These are phyloP conservation scores for Debaryomyces coudertii DNA, from an alignment of 1,139 yeast genomes.

Conservation along the genomic window DNA sequence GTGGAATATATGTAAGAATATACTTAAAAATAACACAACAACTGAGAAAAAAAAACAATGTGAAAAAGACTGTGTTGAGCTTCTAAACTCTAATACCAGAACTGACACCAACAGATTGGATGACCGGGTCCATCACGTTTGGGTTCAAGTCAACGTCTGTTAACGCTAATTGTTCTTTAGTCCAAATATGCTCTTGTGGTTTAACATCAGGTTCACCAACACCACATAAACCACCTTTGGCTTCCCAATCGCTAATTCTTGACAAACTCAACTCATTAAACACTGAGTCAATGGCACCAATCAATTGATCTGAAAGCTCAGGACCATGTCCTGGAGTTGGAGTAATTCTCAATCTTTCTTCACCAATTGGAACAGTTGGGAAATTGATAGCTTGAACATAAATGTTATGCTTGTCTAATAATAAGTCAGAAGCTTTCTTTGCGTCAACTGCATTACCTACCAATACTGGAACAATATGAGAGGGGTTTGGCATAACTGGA, in stretches of 20 bases:
- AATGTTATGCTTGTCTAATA: constrained; percentile 80
- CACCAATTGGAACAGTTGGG: constrained; percentile 97
- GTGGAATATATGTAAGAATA: neutral
- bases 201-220: constrained; percentile 63
- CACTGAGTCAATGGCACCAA: constrained; percentile 78
- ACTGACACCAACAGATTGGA: constrained; percentile 65
- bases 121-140: constrained; percentile 63
- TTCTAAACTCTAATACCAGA: constrained; percentile 53
- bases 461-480: constrained; percentile 93
- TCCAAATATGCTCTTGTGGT: constrained; percentile 72
- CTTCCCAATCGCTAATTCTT: constrained; percentile 78
- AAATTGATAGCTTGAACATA: constrained; percentile 98
- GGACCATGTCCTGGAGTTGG: constrained; percentile 96
- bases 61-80: constrained; percentile 6
- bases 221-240: constrained; percentile 84
- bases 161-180: constrained; percentile 71
- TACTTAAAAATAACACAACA: neutral
- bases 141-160: constrained; percentile 64
- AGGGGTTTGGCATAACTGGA: constrained; percentile 96
- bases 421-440: constrained; percentile 84
- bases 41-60: constrained; percentile 2
- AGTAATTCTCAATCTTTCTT: constrained; percentile 93
- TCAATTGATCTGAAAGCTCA: constrained; percentile 73
- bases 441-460: constrained; percentile 95
- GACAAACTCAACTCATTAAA: constrained; percentile 75